Evolutionary conservation across 345 rosid genomes (phyloP).

Genomic region (Brassica rapa): DNA sequence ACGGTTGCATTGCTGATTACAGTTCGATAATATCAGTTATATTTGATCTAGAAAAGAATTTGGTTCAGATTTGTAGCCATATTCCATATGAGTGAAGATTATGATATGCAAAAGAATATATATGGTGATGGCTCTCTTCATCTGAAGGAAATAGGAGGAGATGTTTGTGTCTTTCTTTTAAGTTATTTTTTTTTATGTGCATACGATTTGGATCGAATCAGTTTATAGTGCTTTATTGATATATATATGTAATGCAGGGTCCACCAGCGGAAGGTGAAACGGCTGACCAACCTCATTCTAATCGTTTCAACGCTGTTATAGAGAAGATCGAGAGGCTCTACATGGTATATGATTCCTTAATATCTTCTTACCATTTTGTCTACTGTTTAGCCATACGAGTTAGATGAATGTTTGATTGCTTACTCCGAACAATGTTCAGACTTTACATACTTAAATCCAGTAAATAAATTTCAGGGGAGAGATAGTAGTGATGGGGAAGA

Average conservation of each 20-base stretch:
- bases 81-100: background rate
- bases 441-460: background rate
- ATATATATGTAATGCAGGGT: constrained; percentile 43
- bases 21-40: background rate
- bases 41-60: background rate
- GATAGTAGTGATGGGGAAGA: constrained; percentile 95
- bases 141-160: background rate
- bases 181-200: background rate
- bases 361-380: background rate
- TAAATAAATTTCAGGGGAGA: constrained; percentile 62
- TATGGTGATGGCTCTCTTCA: background rate
- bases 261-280: constrained; percentile 50
- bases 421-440: background rate
- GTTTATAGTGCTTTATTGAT: constrained; percentile 1
- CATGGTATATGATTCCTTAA: constrained; percentile 52
- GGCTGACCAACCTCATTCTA: constrained; percentile 60
- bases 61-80: background rate
- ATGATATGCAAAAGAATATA: background rate
- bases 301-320: constrained; percentile 86
- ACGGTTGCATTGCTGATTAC: background rate
- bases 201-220: background rate
- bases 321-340: constrained; percentile 97
- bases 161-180: background rate
- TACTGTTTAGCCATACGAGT: background rate
- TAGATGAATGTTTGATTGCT: background rate